Conservation (phyloP, 495 filamentous ascomycete genomes). For the Aspergillus cristatus region DNA sequence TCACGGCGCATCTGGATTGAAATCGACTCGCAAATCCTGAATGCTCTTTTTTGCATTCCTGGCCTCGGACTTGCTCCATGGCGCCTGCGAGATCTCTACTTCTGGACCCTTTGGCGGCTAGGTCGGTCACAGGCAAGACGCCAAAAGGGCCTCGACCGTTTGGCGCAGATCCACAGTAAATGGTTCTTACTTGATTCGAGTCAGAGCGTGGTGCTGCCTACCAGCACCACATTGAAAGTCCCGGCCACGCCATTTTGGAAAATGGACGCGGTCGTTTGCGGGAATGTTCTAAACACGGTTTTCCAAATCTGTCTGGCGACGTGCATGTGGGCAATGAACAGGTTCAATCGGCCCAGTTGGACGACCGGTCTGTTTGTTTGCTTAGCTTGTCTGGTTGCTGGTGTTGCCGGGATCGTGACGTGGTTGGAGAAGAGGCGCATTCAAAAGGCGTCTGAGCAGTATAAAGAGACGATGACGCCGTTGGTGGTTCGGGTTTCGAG, state of each 20-base stretch:
- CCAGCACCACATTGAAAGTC: too few relatives aligned
- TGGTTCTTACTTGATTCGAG: constrained; percentile 69
- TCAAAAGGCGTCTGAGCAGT: too few relatives aligned
- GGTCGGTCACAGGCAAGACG: constrained; percentile 40
- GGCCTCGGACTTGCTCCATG: constrained; percentile 79
- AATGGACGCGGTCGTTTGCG: constrained; percentile 70
- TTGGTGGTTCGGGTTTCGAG: too few relatives aligned
- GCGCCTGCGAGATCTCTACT: constrained; percentile 73
- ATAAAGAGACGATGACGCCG: too few relatives aligned
- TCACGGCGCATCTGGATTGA: constrained; percentile 75
- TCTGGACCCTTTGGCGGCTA: constrained; percentile 53
- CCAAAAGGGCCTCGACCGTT: constrained; percentile 30
- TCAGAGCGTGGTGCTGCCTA: too few relatives aligned
- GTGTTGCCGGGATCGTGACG: constrained; percentile 57
- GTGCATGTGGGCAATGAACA: constrained; percentile 74
- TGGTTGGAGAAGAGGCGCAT: constrained; percentile 47
- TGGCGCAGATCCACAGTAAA: constrained; percentile 56
- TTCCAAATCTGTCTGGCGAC: constrained; percentile 59
- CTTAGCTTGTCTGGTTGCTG: constrained; percentile 58
- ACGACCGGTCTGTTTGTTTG: constrained; percentile 65
- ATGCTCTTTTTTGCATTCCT: constrained; percentile 77
- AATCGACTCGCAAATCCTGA: constrained; percentile 76
- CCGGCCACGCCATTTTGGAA: constrained; percentile 65
- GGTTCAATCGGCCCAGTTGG: constrained; percentile 63
- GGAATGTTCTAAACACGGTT: constrained; percentile 66